These are phyloP conservation scores for Botrytis pseudocinerea DNA, from an alignment of 2,329 filamentous ascomycete genomes.

Conservation along the genomic window DNA sequence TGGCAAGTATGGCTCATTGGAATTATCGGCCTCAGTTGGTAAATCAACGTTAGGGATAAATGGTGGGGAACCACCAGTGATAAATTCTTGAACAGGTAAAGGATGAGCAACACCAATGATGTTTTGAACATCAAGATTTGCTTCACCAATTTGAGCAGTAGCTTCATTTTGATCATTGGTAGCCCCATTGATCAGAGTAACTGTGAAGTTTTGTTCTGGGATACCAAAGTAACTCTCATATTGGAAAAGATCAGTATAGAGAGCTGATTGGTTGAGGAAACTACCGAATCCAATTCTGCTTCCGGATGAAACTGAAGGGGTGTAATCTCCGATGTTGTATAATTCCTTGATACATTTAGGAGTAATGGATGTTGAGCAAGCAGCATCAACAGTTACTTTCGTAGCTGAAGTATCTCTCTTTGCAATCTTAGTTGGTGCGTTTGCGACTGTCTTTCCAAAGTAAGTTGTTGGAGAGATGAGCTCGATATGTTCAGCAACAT, in stretches of 20 bases:
- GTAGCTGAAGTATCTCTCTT: constrained; percentile 11
- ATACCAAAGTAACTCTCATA: constrained; percentile 45
- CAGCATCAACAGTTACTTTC: constrained; percentile 22
- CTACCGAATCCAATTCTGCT: constrained; percentile 53
- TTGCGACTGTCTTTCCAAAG: constrained; percentile 33
- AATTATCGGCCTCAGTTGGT: constrained; percentile 32
- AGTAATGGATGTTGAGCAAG: constrained; percentile 44
- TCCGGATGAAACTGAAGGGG: constrained; percentile 46
- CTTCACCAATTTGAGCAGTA: constrained; percentile 28
- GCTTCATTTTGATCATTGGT: constrained; percentile 44
- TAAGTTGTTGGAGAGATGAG: constrained; percentile 37
- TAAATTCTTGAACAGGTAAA: constrained; percentile 54
- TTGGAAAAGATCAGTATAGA: constrained; percentile 47
- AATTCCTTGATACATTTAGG: constrained; percentile 50
- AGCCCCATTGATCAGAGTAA: constrained; percentile 45
- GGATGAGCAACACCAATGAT: constrained; percentile 55
- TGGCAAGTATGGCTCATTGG: constrained; percentile 60
- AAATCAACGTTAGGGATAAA: constrained; percentile 49
- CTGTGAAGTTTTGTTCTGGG: constrained; percentile 48
- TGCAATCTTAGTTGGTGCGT: constrained; percentile 13
- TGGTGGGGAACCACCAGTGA: constrained; percentile 56
- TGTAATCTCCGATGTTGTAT: constrained; percentile 52
- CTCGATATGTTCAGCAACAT: constrained; percentile 33
- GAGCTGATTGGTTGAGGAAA: constrained; percentile 54
- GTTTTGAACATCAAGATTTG: constrained; percentile 51